phyloP scores from a whole-genome alignment of 1,139 yeast genomes.

The Lodderomyces oxycetoniae region DNA sequence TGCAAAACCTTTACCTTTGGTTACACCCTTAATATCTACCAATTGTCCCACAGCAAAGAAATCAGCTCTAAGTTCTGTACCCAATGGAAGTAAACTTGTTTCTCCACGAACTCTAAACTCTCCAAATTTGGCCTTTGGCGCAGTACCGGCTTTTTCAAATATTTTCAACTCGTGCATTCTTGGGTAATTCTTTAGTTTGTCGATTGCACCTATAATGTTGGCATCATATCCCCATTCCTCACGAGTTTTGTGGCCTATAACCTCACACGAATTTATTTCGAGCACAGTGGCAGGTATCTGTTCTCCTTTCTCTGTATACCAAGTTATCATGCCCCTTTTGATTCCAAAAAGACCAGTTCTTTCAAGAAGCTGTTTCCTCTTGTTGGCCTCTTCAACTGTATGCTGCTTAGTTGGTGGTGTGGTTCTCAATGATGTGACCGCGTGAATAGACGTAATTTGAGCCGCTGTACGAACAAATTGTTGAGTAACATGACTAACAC shows the following conservation, averaged over 20 bases:
- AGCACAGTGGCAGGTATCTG: conserved; percentile 78
- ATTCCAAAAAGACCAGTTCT: conserved; percentile 83
- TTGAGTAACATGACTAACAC: conserved; percentile 1
- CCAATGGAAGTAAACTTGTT: conserved; percentile 66
- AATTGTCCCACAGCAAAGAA: conserved; percentile 79
- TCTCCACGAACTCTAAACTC: conserved; percentile 77
- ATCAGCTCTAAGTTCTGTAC: conserved; percentile 76
- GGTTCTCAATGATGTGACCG: conserved; percentile 46
- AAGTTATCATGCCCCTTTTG: conserved; percentile 88
- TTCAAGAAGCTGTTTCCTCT: conserved; percentile 60
- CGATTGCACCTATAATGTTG: conserved; percentile 84
- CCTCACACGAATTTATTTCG: conserved; percentile 87
- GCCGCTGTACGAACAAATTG: conserved; percentile 29
- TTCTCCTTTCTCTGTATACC: conserved; percentile 65
- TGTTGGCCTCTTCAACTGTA: conserved; percentile 52
- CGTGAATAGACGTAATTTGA: conserved; percentile 49
- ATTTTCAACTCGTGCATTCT: conserved; percentile 63
- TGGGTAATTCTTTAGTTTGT: conserved; percentile 59
- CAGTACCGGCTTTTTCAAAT: conserved; percentile 72
- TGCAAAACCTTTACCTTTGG: conserved; percentile 95
- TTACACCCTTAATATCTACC: conserved; percentile 72
- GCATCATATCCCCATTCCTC: conserved; percentile 76
- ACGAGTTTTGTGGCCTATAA: conserved; percentile 62
- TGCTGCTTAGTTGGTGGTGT: conserved; percentile 45
- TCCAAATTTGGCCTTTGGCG: conserved; percentile 70